Evolutionary conservation across 2,329 filamentous ascomycete genomes (phyloP).

Genomic region (Cladobotryum mycophilum): DNA sequence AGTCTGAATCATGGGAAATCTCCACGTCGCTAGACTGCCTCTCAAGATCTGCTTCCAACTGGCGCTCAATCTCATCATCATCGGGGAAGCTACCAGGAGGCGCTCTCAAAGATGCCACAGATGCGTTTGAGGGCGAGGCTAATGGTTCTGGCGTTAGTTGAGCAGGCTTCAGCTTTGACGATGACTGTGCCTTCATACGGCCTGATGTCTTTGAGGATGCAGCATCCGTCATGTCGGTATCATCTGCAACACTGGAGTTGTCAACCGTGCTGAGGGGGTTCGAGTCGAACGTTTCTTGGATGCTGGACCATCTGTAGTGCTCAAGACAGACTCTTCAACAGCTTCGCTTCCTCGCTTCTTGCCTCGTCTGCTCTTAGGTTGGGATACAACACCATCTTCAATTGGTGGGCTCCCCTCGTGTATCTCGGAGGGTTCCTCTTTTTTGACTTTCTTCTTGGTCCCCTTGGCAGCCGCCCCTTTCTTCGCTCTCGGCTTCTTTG

Average conservation of each 20-base stretch:
- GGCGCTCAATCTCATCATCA: slow-evolving; percentile 61
- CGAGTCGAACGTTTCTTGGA: slow-evolving; percentile 54
- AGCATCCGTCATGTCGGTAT: slow-evolving; percentile 36
- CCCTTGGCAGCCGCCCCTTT: slow-evolving; percentile 46
- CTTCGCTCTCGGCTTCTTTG: slow-evolving; percentile 49
- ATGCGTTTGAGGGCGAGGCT: slow-evolving; percentile 36
- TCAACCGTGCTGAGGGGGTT: slow-evolving; percentile 41
- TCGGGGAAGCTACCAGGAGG: slow-evolving; percentile 42
- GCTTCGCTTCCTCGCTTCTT: slow-evolving; percentile 60
- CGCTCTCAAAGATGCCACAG: slow-evolving; percentile 38
- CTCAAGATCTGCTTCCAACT: slow-evolving; percentile 59
- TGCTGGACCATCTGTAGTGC: slow-evolving; percentile 41
- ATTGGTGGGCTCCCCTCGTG: slow-evolving; percentile 26
- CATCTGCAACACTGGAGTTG: slow-evolving; percentile 31
- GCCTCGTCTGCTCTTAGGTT: slow-evolving; percentile 39
- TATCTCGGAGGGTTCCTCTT: slow-evolving; percentile 45
- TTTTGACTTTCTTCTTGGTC: slow-evolving; percentile 37
- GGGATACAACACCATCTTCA: slow-evolving; percentile 11
- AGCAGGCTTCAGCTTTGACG: slow-evolving; percentile 35
- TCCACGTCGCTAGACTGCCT: slow-evolving; percentile 47
- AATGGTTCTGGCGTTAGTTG: slow-evolving; percentile 37
- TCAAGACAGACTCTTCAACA: slow-evolving; percentile 42
- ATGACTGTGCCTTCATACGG: slow-evolving; percentile 37
- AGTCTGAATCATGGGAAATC: slow-evolving; percentile 40
- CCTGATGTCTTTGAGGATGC: slow-evolving; percentile 19